These are phyloP conservation scores for Allodekkera sacchari DNA, from an alignment of 805 yeast genomes.

Conservation along the genomic window DNA sequence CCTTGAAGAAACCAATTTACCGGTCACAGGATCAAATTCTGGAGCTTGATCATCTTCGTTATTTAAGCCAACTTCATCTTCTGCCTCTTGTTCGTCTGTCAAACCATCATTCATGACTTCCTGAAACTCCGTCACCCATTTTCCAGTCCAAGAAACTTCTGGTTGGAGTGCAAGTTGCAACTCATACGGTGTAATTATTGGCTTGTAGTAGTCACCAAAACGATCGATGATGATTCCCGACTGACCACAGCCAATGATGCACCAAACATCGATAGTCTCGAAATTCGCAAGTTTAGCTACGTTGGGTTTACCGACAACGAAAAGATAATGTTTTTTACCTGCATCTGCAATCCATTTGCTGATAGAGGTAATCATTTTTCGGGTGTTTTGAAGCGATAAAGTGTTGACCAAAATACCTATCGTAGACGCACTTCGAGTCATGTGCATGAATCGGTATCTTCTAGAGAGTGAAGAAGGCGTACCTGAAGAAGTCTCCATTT, in stretches of 20 bases:
- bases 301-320: slow-evolving; percentile 96
- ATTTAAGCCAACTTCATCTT: slow-evolving; percentile 13
- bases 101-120: slow-evolving; percentile 37
- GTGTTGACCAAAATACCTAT: slow-evolving; percentile 89
- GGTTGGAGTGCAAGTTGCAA: slow-evolving; percentile 68
- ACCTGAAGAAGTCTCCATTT: slow-evolving; percentile 33
- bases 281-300: slow-evolving; percentile 96
- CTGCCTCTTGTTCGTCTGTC: slow-evolving; percentile 22
- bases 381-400: slow-evolving; percentile 69
- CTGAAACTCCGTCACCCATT: slow-evolving; percentile 79
- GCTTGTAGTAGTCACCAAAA: slow-evolving; percentile 73
- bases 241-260: slow-evolving; percentile 87
- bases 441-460: slow-evolving; percentile 78
- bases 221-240: slow-evolving; percentile 85
- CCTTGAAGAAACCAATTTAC: slow-evolving; percentile 58
- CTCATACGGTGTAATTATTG: slow-evolving; percentile 92
- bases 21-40: slow-evolving; percentile 83
- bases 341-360: slow-evolving; percentile 55
- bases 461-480: slow-evolving; percentile 76
- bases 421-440: slow-evolving; percentile 87
- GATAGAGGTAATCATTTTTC: slow-evolving; percentile 53
- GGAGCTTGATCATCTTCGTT: slow-evolving; percentile 57
- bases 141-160: slow-evolving; percentile 83
- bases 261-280: slow-evolving; percentile 92
- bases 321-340: slow-evolving; percentile 86